These are phyloP conservation scores for Clathrus columnatus DNA, from an alignment of 768 basidiomycete species.

Conservation along the genomic window DNA sequence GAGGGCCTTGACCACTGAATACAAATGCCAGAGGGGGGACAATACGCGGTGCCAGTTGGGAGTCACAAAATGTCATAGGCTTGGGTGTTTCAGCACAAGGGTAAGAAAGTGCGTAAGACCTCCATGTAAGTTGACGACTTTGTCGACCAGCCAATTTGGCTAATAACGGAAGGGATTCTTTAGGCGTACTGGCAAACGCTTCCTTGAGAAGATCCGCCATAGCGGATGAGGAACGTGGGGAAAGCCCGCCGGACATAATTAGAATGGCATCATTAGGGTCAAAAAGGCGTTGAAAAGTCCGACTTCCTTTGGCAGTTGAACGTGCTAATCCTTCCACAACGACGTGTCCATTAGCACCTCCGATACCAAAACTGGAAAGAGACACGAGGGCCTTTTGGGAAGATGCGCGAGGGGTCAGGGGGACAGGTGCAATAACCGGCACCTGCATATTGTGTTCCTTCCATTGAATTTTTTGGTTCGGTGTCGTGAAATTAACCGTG, in stretches of 20 bases:
- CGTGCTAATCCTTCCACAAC: slow-evolving; percentile 25
- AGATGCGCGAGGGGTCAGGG: slow-evolving; percentile 17
- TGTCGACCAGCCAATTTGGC: slow-evolving; percentile 8
- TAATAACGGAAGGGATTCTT: neutral
- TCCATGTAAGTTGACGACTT: slow-evolving; percentile 13
- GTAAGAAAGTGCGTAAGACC: slow-evolving; percentile 9
- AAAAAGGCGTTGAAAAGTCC: neutral
- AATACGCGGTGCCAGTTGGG: slow-evolving; percentile 20
- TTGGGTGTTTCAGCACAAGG: neutral
- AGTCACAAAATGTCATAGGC: slow-evolving; percentile 18
- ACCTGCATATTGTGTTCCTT: slow-evolving; percentile 27
- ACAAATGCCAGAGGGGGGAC: slow-evolving; percentile 28
- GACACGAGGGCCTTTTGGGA: slow-evolving; percentile 27
- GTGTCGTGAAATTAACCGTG: slow-evolving; percentile 26
- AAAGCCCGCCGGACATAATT: slow-evolving; percentile 29
- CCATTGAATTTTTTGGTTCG: slow-evolving; percentile 34
- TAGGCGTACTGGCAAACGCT: neutral
- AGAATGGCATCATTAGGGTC: slow-evolving; percentile 19
- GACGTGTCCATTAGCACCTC: slow-evolving; percentile 36
- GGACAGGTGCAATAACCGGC: slow-evolving; percentile 21
- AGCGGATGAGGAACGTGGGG: slow-evolving; percentile 22
- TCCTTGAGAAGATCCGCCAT: slow-evolving; percentile 2
- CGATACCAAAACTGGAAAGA: slow-evolving; percentile 35
- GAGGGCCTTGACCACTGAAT: slow-evolving; percentile 33
- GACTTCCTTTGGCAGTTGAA: slow-evolving; percentile 16